A percentile compares a stretch with the other conserved stretches of the same genome.
phyloP scores from a whole-genome alignment of 2,329 filamentous ascomycete genomes.

The Ophiocordyceps camponoti-floridani region DNA sequence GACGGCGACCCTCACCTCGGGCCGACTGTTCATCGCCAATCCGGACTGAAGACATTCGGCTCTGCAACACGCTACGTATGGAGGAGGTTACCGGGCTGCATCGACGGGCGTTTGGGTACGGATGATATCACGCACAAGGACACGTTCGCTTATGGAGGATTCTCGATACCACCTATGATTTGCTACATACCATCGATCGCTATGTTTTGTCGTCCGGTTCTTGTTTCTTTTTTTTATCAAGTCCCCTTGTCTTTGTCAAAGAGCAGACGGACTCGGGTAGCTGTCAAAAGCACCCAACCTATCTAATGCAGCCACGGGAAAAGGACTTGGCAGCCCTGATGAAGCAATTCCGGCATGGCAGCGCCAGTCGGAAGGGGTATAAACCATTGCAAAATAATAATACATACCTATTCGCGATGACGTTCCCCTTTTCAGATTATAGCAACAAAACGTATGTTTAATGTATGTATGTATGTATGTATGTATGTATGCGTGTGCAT shows the following conservation, averaged over 20 bases:
- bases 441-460: too few species aligned
- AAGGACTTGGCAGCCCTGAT: slow-evolving; percentile 1
- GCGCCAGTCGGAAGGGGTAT: slow-evolving; percentile 1
- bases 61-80: slow-evolving; percentile 1
- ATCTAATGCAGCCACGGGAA: background rate
- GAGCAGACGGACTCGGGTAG: background rate
- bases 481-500: too few species aligned
- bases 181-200: slow-evolving; percentile 2
- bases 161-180: slow-evolving; percentile 7
- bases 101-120: slow-evolving; percentile 5
- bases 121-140: slow-evolving; percentile 5
- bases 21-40: slow-evolving; percentile 70
- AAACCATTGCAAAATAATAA: slow-evolving; percentile 2
- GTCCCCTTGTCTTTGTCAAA: background rate
- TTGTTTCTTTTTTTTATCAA: background rate
- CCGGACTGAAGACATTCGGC: slow-evolving; percentile 35
- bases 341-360: slow-evolving; percentile 5
- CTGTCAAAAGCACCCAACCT: background rate
- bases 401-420: background rate
- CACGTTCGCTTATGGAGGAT: slow-evolving; percentile 8
- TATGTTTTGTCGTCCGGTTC: background rate
- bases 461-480: too few species aligned
- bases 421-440: background rate
- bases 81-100: slow-evolving; percentile 1
- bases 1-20: slow-evolving; percentile 55